These are phyloP conservation scores for Botrytis elliptica DNA, from an alignment of 2,329 filamentous ascomycete species.

Conservation along the genomic window DNA sequence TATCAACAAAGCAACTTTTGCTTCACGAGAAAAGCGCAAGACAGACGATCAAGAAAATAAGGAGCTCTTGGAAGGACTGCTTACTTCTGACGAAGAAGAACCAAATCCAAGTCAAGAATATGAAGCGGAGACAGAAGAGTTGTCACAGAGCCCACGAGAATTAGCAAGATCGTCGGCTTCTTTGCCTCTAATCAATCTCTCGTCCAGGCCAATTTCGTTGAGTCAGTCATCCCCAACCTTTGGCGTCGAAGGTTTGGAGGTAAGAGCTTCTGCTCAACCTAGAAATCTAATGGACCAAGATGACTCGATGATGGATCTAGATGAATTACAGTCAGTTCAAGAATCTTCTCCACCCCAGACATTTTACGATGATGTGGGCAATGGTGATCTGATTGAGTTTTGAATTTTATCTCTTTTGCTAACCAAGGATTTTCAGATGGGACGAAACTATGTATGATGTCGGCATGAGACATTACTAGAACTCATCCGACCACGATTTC, in stretches of 20 bases:
- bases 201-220: neutral
- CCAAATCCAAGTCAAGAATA: neutral
- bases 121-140: neutral
- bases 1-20: neutral
- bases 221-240: neutral
- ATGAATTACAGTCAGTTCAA: constrained; percentile 31
- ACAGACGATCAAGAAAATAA: neutral
- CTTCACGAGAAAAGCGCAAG: constrained; percentile 2
- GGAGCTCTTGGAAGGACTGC: constrained; percentile 5
- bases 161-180: neutral
- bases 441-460: constrained; percentile 30
- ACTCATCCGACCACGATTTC: neutral
- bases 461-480: constrained; percentile 22
- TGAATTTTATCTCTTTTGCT: neutral
- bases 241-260: constrained; percentile 12
- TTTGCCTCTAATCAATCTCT: neutral
- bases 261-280: constrained; percentile 9
- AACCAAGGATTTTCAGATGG: constrained; percentile 19
- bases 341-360: neutral
- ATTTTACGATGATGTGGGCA: neutral
- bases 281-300: constrained; percentile 21
- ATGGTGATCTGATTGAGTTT: neutral
- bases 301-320: constrained; percentile 31
- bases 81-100: neutral
- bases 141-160: neutral